Base-by-base conservation (phyloP, 202 grass and related monocot genomes). In the Panicum hallii region DNA sequence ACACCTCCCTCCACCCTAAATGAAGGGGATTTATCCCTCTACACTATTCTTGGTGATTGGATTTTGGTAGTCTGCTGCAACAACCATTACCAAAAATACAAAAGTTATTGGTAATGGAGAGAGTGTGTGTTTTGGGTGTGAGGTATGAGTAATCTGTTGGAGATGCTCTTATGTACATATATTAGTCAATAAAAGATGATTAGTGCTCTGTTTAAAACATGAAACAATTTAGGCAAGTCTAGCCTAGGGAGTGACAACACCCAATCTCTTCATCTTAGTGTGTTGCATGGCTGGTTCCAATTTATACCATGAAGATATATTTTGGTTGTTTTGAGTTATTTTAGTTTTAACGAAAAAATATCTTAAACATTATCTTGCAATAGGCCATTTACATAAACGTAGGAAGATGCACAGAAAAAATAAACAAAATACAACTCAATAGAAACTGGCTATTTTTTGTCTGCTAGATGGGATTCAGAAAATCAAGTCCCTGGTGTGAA, bases 391-490 rank as follows among this genome's bases (percentile, higher is more conserved):
- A 14, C 32, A 38, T 41, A 70, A 70, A 49, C 42, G 11, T 23
- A 61, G 19, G 41, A 26, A 32, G 67, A 72, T 72, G 6, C 30
- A 46, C 32, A 82, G 14, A 71, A 47, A 42, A 70, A 70, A 15
- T 41, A 22, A 76, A 55, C 4, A 30, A 16, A 48, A 72, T 76
- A 43, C 15, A 77, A 28, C 41, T 68, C 19, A 9, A 9, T 66
- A 58, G 63, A 84, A 58, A 55, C 20, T 32, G 11, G 6, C 26
- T 49, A 5, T 78, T 78, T 85, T 78, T 5, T 36, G 19, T 56
- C 42, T 70, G 38, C 19, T 16, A 70, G 42, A 20, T 38, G 16
- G 43, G 53, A n/a, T 50, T 6, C 50, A 5, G 5, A 16, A 16
- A 74, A 73, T 74, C 2, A 15, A 83, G 36, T 52, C 38, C 15